Conservation (phyloP, 2,329 filamentous ascomycete genomes). For the Pyrenophora graminea region DNA sequence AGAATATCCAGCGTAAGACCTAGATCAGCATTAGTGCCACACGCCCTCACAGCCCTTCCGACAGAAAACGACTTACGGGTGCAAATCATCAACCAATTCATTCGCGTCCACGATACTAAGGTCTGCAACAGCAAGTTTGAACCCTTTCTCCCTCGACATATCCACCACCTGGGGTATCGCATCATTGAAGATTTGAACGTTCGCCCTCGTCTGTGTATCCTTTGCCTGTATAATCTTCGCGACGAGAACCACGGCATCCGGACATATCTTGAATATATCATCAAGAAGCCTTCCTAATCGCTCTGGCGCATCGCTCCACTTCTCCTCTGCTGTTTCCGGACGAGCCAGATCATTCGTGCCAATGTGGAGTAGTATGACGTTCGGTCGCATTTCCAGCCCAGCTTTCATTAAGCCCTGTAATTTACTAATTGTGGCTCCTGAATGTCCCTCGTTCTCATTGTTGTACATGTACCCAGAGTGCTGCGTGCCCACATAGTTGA, state of each 20-base stretch:
- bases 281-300: conserved; percentile 43
- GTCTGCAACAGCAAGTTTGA: conserved; percentile 35
- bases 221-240: conserved; percentile 40
- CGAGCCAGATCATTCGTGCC: conserved; percentile 32
- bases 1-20: conserved; percentile 32
- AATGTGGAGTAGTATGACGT: conserved; percentile 30
- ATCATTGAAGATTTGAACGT: conserved; percentile 30
- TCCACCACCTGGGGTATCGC: conserved; percentile 28
- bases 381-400: conserved; percentile 23
- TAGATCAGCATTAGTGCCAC: conserved; percentile 9
- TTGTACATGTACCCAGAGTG: conserved; percentile 40
- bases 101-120: conserved; percentile 17
- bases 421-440: conserved; percentile 37
- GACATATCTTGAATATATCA: conserved; percentile 32
- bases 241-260: conserved; percentile 44
- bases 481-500: conserved; percentile 41
- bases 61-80: conserved; percentile 28
- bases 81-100: conserved; percentile 33
- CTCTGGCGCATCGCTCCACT: conserved; percentile 33
- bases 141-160: conserved; percentile 21
- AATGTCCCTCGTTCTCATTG: conserved; percentile 41
- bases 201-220: conserved; percentile 16
- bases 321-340: conserved; percentile 15
- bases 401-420: conserved; percentile 23
- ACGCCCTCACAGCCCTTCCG: background rate